Conservation (phyloP, 305 asterid species). For the Solanum hybrid region DNA sequence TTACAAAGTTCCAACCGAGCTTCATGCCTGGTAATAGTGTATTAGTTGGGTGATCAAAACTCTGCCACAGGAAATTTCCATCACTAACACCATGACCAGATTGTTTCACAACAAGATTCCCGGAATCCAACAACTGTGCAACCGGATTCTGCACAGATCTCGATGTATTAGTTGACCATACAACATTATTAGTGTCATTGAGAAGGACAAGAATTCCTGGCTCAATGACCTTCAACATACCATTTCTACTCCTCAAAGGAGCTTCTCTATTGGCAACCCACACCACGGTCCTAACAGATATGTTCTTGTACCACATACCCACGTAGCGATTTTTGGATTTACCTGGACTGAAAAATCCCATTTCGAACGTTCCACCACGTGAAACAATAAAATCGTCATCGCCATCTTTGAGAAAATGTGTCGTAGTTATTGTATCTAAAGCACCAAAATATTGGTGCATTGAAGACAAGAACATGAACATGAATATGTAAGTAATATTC, state of each 20-base stretch:
- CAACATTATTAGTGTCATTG: not conserved
- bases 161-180: not conserved
- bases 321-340: not conserved
- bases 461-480: not conserved
- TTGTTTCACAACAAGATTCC: not conserved
- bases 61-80: not conserved
- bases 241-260: not conserved
- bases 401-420: not conserved
- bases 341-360: not conserved
- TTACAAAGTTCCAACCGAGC: not conserved
- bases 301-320: not conserved
- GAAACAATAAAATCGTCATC: not conserved
- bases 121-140: not conserved
- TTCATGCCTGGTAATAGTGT: not conserved
- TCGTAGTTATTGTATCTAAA: not conserved
- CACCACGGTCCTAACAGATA: not conserved
- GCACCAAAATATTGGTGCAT: not conserved
- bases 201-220: not conserved
- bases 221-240: not conserved
- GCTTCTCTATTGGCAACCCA: not conserved
- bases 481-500: not conserved
- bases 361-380: not conserved
- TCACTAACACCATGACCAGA: not conserved
- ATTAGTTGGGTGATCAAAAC: not conserved
- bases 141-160: not conserved